Base-by-base conservation (phyloP, 2,329 filamentous ascomycete species). In the Thelonectria olida region DNA sequence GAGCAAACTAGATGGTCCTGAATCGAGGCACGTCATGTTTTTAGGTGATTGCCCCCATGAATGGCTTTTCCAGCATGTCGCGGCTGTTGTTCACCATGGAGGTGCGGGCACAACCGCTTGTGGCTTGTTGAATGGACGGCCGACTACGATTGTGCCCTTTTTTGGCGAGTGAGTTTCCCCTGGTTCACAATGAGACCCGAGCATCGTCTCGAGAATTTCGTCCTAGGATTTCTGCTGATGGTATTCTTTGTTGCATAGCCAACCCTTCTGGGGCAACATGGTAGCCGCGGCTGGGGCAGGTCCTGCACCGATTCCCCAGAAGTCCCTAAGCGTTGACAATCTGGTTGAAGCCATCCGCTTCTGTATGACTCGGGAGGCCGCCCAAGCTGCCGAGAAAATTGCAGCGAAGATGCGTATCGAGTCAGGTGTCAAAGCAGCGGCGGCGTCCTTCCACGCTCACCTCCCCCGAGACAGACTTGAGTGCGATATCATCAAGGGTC, bases 41-140 rank as follows among this genome's bases (percentile, higher is more conserved):
- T 86, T 92, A 1, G 89, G 87, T 8, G 91, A 92, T 63, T 90
- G 85, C 0, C 90, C 90, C 0, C 90, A 92, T 68, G 90, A 92
- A 72, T 92, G 90, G 90, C 78, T 92, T 0, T 92, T 92, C 56
- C 87, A 87, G 0, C 80, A 81, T 19, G 87, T 91, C 1, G 77
- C 79, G 15, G 88, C 87, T 0, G 89, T 89, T 1, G 84, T 92
- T 0, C 90, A 92, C 58, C 90, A 92, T 61, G 90, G 90, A 7
- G 90, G 90, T 7, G 90, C 90, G 0, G 90, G 90, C 2, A 93
- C 90, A 0, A 91, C 89, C 0, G 90, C 90, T 1, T 90, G 89
- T 31, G 89, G 89, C 0, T 78, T 93, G 12, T 88, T 88, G 67
- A 89, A 84, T 64, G 90, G 84, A 2, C 85, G 84, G 66, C 90